Percentiles rank a stretch among this genome's conserved stretches.
Conservation (phyloP, 1,284 basidiomycete species). For the Volvariella surrecta region DNA sequence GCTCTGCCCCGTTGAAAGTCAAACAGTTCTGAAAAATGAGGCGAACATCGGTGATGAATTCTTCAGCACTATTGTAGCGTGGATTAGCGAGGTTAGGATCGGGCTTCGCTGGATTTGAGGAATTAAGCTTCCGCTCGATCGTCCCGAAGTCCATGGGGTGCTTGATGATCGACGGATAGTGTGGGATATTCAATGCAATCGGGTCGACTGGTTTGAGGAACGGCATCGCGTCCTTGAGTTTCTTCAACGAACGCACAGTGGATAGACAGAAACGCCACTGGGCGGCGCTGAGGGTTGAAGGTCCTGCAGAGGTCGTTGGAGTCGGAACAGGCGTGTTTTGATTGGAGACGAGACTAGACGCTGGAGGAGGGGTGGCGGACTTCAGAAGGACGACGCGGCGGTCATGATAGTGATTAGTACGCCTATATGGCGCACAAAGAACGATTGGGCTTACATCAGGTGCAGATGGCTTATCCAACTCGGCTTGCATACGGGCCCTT, state of each 20-base stretch:
- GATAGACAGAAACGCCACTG: slow-evolving; percentile 83
- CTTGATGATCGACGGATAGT: slow-evolving; percentile 84
- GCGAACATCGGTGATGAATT: slow-evolving; percentile 78
- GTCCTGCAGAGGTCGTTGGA: slow-evolving; percentile 14
- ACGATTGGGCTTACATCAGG: slow-evolving; percentile 53
- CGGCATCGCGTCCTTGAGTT: slow-evolving; percentile 74
- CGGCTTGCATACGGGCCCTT: slow-evolving; percentile 37
- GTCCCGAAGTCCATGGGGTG: slow-evolving; percentile 96
- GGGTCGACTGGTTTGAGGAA: slow-evolving; percentile 90
- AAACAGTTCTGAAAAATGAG: slow-evolving; percentile 85
- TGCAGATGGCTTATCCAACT: slow-evolving; percentile 43
- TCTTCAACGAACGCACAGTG: slow-evolving; percentile 80
- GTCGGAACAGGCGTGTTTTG: slow-evolving; percentile 25
- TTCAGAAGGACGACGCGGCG: slow-evolving; percentile 34
- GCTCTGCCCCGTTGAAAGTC: slow-evolving; percentile 91
- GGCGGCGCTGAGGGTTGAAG: slow-evolving; percentile 40
- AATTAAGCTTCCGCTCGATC: slow-evolving; percentile 79
- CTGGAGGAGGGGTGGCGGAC: slow-evolving; percentile 65
- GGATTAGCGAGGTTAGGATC: slow-evolving; percentile 63
- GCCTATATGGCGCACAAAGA: slow-evolving; percentile 40
- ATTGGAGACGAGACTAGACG: slow-evolving; percentile 30
- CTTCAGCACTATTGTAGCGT: slow-evolving; percentile 65
- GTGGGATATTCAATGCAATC: slow-evolving; percentile 85
- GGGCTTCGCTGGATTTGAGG: slow-evolving; percentile 72
- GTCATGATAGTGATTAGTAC: slow-evolving; percentile 41